A percentile compares a stretch with the other conserved stretches of the same genome.
These are phyloP conservation scores for Sungouiella thailandica DNA, from an alignment of 805 yeast species.

Conservation along the genomic window DNA sequence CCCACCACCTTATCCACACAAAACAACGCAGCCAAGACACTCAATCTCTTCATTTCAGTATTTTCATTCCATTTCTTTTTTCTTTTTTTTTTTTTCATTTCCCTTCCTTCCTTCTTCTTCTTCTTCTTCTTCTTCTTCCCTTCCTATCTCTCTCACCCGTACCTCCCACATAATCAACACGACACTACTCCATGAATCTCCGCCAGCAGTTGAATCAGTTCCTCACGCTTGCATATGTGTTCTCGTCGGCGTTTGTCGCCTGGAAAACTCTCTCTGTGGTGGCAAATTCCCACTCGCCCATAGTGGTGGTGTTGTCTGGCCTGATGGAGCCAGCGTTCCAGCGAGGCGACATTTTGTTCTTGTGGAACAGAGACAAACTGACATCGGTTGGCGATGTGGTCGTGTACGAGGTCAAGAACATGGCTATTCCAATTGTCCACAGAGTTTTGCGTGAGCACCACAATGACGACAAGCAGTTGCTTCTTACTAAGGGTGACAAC, in stretches of 20 bases:
- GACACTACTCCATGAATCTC: conserved; percentile 43
- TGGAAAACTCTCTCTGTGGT: conserved; percentile 80
- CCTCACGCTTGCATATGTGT: conserved; percentile 69
- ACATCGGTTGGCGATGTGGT: conserved; percentile 88
- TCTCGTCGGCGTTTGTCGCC: conserved; percentile 84
- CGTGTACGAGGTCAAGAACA: conserved; percentile 77
- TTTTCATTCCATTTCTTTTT: background rate
- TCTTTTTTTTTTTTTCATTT: background rate
- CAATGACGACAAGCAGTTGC: conserved; percentile 50
- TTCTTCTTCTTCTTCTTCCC: background rate
- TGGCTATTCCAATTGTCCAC: conserved; percentile 93
- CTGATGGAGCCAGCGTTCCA: conserved; percentile 99
- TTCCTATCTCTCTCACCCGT: background rate
- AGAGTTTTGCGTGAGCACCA: conserved; percentile 87
- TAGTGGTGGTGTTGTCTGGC: conserved; percentile 95
- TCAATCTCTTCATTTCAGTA: no score
- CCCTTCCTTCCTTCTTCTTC: background rate
- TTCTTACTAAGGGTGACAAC: conserved; percentile 95
- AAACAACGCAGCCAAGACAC: no score
- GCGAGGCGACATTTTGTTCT: conserved; percentile 87
- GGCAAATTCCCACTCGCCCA: conserved; percentile 84
- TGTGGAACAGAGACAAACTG: conserved; percentile 75
- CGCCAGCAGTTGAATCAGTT: conserved; percentile 60
- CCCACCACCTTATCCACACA: no score
- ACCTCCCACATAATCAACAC: background rate